Percentiles rank a stretch among this genome's conserved stretches.
These are phyloP conservation scores for Neospora caninum DNA, from an alignment of 169 alveolate species.

Conservation along the genomic window DNA sequence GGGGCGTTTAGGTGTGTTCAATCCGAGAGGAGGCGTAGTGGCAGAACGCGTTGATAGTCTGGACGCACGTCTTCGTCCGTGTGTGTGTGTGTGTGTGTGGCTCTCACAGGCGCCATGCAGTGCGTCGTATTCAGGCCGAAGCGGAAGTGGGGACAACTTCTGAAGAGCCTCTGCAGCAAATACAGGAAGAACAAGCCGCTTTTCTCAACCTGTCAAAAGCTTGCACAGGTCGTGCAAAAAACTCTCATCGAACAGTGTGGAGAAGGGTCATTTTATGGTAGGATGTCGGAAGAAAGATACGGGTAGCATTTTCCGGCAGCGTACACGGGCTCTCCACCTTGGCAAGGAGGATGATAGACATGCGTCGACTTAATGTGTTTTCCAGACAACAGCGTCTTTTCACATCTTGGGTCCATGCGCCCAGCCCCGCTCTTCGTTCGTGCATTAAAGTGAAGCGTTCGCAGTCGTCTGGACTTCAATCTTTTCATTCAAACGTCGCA, in stretches of 20 bases:
- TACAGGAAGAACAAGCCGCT: background rate
- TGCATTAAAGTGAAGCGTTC: background rate
- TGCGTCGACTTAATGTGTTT: background rate
- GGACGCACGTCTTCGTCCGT: too few relatives aligned
- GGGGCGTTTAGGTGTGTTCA: too few relatives aligned
- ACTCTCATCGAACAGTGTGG: background rate
- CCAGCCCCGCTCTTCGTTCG: background rate
- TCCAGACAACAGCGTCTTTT: background rate
- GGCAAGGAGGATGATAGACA: background rate
- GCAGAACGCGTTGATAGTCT: too few relatives aligned
- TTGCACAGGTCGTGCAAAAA: background rate
- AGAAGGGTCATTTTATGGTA: background rate
- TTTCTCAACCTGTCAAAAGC: background rate
- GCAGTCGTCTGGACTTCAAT: background rate
- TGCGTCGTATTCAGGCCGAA: slow-evolving; percentile 4
- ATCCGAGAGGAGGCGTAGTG: too few relatives aligned
- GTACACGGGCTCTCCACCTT: background rate
- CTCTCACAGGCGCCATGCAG: background rate
- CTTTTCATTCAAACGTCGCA: too few relatives aligned
- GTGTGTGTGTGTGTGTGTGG: background rate
- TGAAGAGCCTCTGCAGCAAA: background rate
- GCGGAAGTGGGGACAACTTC: background rate
- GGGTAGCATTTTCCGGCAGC: background rate
- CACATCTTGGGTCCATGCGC: background rate
- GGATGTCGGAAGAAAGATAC: background rate